A percentile compares a stretch with the other conserved stretches of the same genome.
These are phyloP conservation scores for Hypomyces rosellus DNA, from an alignment of 2,329 filamentous ascomycete genomes.

Conservation along the genomic window DNA sequence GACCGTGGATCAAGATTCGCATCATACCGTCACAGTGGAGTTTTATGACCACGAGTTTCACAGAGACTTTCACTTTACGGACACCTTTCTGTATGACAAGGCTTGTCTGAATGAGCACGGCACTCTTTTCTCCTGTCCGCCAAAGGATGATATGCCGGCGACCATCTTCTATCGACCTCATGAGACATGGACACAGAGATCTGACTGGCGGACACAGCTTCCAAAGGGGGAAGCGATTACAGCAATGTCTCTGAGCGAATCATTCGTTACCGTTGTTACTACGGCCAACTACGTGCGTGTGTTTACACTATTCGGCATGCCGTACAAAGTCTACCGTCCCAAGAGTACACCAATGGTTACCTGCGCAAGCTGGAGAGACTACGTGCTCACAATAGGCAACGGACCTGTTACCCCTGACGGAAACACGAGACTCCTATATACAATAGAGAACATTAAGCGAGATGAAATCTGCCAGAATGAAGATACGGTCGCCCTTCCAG, in stretches of 20 bases:
- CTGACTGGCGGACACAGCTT: constrained; percentile 85
- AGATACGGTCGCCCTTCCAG: constrained; percentile 79
- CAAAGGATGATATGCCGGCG: constrained; percentile 59
- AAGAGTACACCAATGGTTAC: constrained; percentile 88
- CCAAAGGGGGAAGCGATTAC: constrained; percentile 80
- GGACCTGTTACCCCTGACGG: constrained; percentile 78
- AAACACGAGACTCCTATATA: constrained; percentile 72
- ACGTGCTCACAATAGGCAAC: constrained; percentile 93
- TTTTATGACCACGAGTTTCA: constrained; percentile 94
- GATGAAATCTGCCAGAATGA: constrained; percentile 94
- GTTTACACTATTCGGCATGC: constrained; percentile 87
- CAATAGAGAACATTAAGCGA: constrained; percentile 88
- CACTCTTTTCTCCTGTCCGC: constrained; percentile 75
- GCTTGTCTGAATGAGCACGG: constrained; percentile 85
- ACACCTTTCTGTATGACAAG: constrained; percentile 93
- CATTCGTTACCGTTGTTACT: constrained; percentile 85
- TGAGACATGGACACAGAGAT: constrained; percentile 88
- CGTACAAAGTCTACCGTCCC: constrained; percentile 81
- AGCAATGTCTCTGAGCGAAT: constrained; percentile 85
- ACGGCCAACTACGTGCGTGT: constrained; percentile 83
- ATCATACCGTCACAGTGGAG: constrained; percentile 91
- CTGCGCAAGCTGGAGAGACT: constrained; percentile 90
- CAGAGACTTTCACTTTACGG: constrained; percentile 94
- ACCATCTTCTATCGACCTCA: constrained; percentile 95
- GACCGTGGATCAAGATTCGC: constrained; percentile 92